phyloP scores from a whole-genome alignment of 2,329 filamentous ascomycete species.

The Aspergillus novofumigatus region DNA sequence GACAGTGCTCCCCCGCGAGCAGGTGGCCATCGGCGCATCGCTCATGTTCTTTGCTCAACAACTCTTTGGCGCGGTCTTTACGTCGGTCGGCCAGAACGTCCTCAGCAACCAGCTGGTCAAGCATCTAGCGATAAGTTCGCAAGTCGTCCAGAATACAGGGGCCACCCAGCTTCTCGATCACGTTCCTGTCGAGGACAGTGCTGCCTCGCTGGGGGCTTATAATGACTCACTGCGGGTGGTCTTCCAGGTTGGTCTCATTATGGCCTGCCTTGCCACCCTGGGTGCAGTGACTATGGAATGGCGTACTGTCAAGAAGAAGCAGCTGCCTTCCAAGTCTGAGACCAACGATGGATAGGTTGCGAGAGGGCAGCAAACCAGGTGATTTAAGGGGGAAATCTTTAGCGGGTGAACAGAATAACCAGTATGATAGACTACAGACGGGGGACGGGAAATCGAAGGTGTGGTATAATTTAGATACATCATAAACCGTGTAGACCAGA shows the following conservation, averaged over 20 bases:
- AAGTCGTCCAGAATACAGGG: neutral
- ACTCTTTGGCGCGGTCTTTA: constrained; percentile 41
- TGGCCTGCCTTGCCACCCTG: neutral
- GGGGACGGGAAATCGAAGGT: too few species aligned
- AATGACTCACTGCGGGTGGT: neutral
- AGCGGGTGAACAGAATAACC: too few species aligned
- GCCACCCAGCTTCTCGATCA: neutral
- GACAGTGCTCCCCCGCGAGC: constrained; percentile 25
- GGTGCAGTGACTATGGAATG: neutral
- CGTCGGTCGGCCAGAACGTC: constrained; percentile 39
- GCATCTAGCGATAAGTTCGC: neutral
- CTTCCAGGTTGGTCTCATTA: neutral
- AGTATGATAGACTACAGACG: neutral
- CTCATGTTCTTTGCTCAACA: constrained; percentile 34
- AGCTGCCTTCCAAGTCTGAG: neutral
- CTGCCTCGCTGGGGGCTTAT: neutral
- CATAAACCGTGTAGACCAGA: too few species aligned
- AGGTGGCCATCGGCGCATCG: constrained; percentile 32
- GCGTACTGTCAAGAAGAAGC: neutral
- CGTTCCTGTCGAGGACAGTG: neutral
- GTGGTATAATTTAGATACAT: too few species aligned
- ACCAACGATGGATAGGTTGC: too few species aligned
- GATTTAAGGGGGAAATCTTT: too few species aligned
- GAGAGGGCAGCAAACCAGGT: too few species aligned
- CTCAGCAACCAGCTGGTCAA: neutral